Percentiles rank a stretch among this genome's conserved stretches.
These are phyloP conservation scores for Exophiala alcalophila DNA, from an alignment of 2,329 filamentous ascomycete species.

Conservation along the genomic window DNA sequence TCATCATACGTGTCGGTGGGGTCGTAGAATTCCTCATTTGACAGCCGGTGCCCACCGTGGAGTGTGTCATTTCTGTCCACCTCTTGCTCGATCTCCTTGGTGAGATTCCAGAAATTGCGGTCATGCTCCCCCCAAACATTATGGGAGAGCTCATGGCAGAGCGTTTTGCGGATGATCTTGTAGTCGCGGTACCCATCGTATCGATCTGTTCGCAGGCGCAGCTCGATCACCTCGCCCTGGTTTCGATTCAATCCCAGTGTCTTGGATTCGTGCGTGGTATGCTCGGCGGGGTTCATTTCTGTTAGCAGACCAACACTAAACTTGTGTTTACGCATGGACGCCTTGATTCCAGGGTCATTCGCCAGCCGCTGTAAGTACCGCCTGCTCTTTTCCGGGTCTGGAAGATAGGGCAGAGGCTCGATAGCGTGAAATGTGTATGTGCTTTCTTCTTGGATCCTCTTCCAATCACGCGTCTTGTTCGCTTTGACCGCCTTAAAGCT, in stretches of 20 bases:
- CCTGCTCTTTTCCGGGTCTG: constrained; percentile 67
- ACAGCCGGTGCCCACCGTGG: constrained; percentile 63
- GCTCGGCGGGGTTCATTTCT: constrained; percentile 86
- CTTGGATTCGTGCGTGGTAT: constrained; percentile 78
- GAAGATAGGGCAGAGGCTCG: constrained; percentile 72
- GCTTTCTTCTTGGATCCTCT: constrained; percentile 51
- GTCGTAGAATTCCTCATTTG: constrained; percentile 58
- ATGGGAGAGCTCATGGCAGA: constrained; percentile 94
- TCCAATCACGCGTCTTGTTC: constrained; percentile 32
- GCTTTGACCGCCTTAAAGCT: constrained; percentile 26
- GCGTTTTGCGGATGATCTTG: constrained; percentile 80
- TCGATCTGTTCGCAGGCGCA: constrained; percentile 86
- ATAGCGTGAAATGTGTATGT: constrained; percentile 80
- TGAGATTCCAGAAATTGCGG: constrained; percentile 83
- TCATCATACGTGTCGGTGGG: constrained; percentile 50
- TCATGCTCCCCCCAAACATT: constrained; percentile 86
- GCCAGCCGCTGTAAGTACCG: constrained; percentile 72
- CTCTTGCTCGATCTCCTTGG: constrained; percentile 77
- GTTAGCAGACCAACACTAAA: constrained; percentile 84
- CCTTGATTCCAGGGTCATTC: constrained; percentile 79
- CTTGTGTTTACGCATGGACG: constrained; percentile 77
- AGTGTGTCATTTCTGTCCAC: constrained; percentile 78
- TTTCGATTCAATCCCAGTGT: constrained; percentile 87
- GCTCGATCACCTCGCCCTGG: constrained; percentile 81
- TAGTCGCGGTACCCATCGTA: constrained; percentile 94